Percentiles rank a stretch among this genome's conserved stretches.
Evolutionary conservation across 352 stramenopile genomes (phyloP).

Genomic region (Pythium coloratum): DNA sequence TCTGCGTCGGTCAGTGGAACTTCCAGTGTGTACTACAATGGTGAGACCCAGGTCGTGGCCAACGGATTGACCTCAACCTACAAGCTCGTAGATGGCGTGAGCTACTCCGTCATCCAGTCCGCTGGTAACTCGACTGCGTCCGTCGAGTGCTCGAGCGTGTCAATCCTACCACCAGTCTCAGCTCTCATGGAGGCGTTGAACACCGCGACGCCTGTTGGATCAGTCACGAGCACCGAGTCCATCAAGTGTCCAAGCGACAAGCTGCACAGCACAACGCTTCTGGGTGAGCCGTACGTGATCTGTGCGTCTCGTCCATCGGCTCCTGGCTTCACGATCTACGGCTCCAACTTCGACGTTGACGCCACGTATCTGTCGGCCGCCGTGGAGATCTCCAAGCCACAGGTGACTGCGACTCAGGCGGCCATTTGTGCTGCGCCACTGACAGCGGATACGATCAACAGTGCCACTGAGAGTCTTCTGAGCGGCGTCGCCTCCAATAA

Average conservation of each 20-base stretch:
- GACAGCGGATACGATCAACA: background rate
- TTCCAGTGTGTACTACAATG: constrained; percentile 1
- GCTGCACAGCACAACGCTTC: constrained; percentile 45
- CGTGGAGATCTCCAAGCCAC: constrained; percentile 27
- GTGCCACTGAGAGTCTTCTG: constrained; percentile 1
- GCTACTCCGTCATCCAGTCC: constrained; percentile 17
- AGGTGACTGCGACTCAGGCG: constrained; percentile 9
- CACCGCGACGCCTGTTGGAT: constrained; percentile 32
- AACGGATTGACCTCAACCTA: constrained; percentile 25
- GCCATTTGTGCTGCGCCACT: background rate
- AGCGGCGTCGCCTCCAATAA: background rate
- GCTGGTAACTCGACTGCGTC: background rate
- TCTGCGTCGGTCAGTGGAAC: background rate
- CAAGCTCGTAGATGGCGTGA: constrained; percentile 33
- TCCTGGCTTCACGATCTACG: constrained; percentile 30
- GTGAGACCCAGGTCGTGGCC: background rate
- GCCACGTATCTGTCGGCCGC: constrained; percentile 11
- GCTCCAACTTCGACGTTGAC: constrained; percentile 42
- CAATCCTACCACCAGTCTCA: constrained; percentile 26
- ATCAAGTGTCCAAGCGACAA: constrained; percentile 41
- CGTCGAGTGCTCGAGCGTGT: background rate
- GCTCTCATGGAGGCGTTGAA: constrained; percentile 38
- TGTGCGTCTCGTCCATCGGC: constrained; percentile 21
- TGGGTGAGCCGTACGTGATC: constrained; percentile 45
- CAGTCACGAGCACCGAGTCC: constrained; percentile 36